Conservation (phyloP, 2,329 filamentous ascomycete genomes). For the Chalaropsis thielavioides region DNA sequence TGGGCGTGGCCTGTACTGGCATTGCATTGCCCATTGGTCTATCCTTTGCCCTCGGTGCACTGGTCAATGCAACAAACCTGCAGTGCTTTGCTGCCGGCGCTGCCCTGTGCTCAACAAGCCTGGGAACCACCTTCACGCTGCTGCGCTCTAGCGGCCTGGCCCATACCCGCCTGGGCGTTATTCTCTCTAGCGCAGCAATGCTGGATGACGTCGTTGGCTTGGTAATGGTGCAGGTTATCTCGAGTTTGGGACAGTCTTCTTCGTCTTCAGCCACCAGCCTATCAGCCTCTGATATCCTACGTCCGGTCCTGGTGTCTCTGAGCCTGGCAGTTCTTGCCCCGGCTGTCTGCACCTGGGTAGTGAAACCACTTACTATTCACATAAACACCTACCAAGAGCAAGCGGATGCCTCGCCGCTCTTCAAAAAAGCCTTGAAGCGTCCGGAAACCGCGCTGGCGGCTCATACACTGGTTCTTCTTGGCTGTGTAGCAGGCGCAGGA, state of each 20-base stretch:
- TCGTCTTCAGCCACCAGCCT: conserved; percentile 19
- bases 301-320: conserved; percentile 34
- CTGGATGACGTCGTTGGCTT: conserved; percentile 68
- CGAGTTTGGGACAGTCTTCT: conserved; percentile 37
- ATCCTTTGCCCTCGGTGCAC: conserved; percentile 37
- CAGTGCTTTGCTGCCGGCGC: conserved; percentile 61
- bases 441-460: not conserved
- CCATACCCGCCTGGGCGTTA: conserved; percentile 38
- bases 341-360: conserved; percentile 32
- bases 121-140: conserved; percentile 54
- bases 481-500: conserved; percentile 34
- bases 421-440: not conserved
- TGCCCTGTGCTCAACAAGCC: conserved; percentile 56
- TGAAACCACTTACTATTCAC: conserved; percentile 31
- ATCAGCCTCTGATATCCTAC: conserved; percentile 27
- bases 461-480: conserved; percentile 36
- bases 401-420: not conserved
- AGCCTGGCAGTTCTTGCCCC: conserved; percentile 37
- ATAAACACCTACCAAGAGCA: not conserved
- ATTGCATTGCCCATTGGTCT: conserved; percentile 2
- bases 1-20: conserved; percentile 5
- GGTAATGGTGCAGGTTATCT: conserved; percentile 63
- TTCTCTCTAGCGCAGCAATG: conserved; percentile 61
- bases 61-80: conserved; percentile 37
- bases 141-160: conserved; percentile 31